Evolutionary conservation across 805 yeast species (phyloP), one percentile per base, ranked within the genome.

Genomic region (Priceomyces medius): DNA sequence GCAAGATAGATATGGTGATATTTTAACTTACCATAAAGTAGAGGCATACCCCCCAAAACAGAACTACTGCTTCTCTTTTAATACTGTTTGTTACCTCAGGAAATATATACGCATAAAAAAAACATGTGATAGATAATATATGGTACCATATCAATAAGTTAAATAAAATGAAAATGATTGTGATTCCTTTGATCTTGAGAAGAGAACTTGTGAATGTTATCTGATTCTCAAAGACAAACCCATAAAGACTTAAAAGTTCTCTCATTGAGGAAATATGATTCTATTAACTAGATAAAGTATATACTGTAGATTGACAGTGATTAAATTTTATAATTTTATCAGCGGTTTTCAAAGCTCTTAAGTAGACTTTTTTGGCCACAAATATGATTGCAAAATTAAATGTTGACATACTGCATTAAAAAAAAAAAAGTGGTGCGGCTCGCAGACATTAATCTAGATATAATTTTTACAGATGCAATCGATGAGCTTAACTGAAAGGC

Each of bases 201-300:
- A 33, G 31, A 9, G 35, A 20, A 9, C 32, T 41, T 37, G 37
- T 37, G 6, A 31, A 46, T 21, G 47, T 47, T 19, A 43, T 47
- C 32, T 37, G 56, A 23, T 31, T 42, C 14, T 49, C 55, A 1
- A 57, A 55, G 9, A 46, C 32, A 4, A 64, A 21, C 2, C 73
- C 73, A 20, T 67, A 41, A 41, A 65, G 72, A 4, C 53, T 38
- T 6, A 59, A 14, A n/a, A 66, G 42, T 42, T 66, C 71, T 61
- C 61, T 55, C 35, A 34, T 45, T 26, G 18, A 29, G 10, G 18
- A 26, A 19, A 17, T n/a, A n/a, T n/a, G n/a, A n/a, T n/a, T n/a
- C n/a, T n/a, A n/a, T n/a, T n/a, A n/a, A n/a, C n/a, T n/a, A n/a
- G n/a, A n/a, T n/a, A n/a, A n/a, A n/a, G n/a, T n/a, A n/a, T n/a